A percentile compares a stretch with the other conserved stretches of the same genome.
Conservation (phyloP, 2,329 filamentous ascomycete genomes). For the Fusarium annulatum region DNA sequence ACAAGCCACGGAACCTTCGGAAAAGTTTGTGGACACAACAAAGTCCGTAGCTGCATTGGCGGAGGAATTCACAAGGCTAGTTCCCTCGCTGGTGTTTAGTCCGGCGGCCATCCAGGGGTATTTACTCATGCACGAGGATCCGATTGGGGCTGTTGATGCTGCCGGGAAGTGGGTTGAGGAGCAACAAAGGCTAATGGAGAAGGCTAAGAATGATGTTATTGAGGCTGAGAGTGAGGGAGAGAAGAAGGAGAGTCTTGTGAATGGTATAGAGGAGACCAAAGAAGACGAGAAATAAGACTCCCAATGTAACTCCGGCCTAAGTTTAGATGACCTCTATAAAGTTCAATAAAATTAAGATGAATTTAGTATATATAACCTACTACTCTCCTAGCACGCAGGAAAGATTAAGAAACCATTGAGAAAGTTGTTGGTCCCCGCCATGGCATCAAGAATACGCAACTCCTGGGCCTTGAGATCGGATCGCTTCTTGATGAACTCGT, state of each 20-base stretch:
- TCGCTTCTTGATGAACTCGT: too few species aligned
- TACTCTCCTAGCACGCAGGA: neutral
- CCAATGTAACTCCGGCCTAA: neutral
- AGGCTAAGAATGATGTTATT: neutral
- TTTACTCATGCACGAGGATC: conserved; percentile 25
- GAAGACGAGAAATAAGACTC: neutral
- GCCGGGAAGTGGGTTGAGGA: conserved; percentile 14
- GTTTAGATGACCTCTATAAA: neutral
- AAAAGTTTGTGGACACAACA: neutral
- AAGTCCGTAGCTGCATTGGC: neutral
- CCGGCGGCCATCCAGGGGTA: conserved; percentile 36
- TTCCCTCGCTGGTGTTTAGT: conserved; percentile 25
- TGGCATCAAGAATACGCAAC: too few species aligned
- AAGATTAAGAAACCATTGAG: too few species aligned
- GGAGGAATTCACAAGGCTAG: conserved; percentile 7
- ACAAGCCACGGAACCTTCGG: neutral
- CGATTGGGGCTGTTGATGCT: conserved; percentile 9
- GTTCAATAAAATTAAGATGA: neutral
- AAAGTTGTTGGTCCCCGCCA: too few species aligned
- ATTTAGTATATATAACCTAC: neutral
- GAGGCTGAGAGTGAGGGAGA: neutral
- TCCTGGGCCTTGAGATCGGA: too few species aligned
- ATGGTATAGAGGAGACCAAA: neutral
- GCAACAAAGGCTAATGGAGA: neutral
- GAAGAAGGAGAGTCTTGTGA: neutral